Base-by-base conservation (phyloP, 306 rosid species). In the Cucurbita maxima region DNA sequence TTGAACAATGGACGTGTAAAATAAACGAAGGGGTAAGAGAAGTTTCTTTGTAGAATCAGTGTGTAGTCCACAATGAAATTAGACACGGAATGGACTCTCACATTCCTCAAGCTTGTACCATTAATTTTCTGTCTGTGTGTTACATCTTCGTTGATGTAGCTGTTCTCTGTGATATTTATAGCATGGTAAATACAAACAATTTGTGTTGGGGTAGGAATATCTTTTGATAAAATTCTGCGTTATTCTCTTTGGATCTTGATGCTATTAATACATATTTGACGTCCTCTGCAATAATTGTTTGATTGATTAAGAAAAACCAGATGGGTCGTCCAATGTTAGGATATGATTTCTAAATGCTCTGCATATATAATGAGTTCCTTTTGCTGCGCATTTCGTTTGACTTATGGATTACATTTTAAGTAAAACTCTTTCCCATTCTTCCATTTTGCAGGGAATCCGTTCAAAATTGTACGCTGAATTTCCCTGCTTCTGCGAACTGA, bases 121-220 rank as follows among this genome's bases (percentile, higher is more conserved):
- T 30, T 40, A 45, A 22, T 50, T 50, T 70, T 48, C 59, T 70
- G 58, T 30, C 47, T 30, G 4, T 30, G 4, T 13, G 25, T 30
- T 69, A 70, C 74, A 70, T 52, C 59, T 70, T 70, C 45, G 40
- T 50, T 70, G 58, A 70, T 50, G 74, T 70, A 70, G 43, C 47
- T 70, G 58, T 48, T 70, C 41, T 15, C 59, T 48, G 74, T 70
- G 58, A 47, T 70, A 70, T 70, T 70, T 50, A 70, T 51, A 30
- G 16, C 41, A 30, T n/a, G 58, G 74, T 70, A 70, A 70, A 70
- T 70, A 70, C 45, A 50, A 70, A 70, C 44, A 34, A 50, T 47
- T 68, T 68, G 20, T 68, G 43, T 45, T 68, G 73, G 52, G 57
- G 57, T 43, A 68, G 57, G 41, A 7, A 13, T 20, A 19, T 6